Base-by-base conservation (phyloP, 225 moss, liverwort and hornwort species). In the Marchantia paleacea region DNA sequence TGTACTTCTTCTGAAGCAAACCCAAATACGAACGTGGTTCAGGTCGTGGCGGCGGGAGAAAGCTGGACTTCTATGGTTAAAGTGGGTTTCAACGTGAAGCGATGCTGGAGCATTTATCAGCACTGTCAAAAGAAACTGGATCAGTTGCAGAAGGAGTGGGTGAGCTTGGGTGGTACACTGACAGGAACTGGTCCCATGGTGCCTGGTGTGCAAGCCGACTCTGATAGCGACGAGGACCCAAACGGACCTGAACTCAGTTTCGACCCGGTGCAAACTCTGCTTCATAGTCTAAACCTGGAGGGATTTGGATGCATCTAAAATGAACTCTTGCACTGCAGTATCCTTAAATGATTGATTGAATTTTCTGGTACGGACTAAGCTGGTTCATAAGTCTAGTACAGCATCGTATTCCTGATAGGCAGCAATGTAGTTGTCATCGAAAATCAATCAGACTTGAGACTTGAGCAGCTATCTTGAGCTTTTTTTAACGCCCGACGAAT, bases 51-150 rank as follows among this genome's bases (percentile, higher is more conserved):
- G 20, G 90, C 89, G 18, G 94, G 94, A 39, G 96, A 96, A 85
- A 93, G 89, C 72, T 96, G 96, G 96, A 92, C 87, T 75, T 88
- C 87, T 66, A 86, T 91, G 86, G 90, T 96, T 65, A 96, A 96
- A 84, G 85, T 96, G 72, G 96, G 96, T 20, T 96, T 90, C 70
- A 92, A 90, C 65, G 82, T 92, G 80, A 91, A 91, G 81, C 81
- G 91, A 77, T 92, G 90, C 67, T 96, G 94, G 94, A 86, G 88
- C 80, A 91, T 96, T 25, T 96, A 92, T 81, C 89, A 90, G 80
- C 92, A 96, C 48, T 89, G 92, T 80, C 90, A 92, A 80, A 91
- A 85, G 85, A 96, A 96, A 84, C 74, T 96, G 58, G 81, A 88
- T 78, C 94, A 94, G 29, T 69, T 96, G 39, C 92, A 94, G 78